Conservation (phyloP, 78 protist species). For the Isochrysis galbana region DNA sequence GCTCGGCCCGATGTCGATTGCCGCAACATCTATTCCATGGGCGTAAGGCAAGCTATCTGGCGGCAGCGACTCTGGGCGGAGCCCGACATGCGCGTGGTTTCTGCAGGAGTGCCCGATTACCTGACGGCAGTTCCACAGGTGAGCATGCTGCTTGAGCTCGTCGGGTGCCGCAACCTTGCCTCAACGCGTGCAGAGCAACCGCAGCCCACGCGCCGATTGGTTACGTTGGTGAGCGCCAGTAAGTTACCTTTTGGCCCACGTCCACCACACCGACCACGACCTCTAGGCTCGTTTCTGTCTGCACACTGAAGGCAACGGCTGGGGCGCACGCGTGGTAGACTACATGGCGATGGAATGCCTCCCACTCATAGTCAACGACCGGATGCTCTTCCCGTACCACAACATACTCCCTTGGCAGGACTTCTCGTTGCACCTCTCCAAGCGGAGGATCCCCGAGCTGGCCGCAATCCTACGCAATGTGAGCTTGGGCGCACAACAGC, state of each 20-base stretch:
- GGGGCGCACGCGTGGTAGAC: conserved; percentile 12
- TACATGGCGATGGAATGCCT: conserved; percentile 30
- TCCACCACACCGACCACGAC: not conserved
- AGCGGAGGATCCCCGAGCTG: not conserved
- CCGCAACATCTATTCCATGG: conserved; percentile 19
- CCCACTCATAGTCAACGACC: not conserved
- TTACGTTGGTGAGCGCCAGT: too few relatives aligned
- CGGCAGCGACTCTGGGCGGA: not conserved
- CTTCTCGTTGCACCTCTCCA: not conserved
- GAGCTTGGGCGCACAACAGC: not conserved
- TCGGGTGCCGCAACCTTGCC: too few relatives aligned
- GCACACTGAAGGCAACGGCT: conserved; percentile 23
- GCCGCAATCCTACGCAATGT: not conserved
- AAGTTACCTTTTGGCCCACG: not conserved
- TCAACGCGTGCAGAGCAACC: too few relatives aligned
- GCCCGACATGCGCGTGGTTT: conserved; percentile 20
- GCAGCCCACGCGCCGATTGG: too few relatives aligned
- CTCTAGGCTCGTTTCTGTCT: not conserved
- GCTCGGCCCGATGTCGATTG: not conserved
- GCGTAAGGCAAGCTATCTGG: not conserved
- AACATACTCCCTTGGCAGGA: not conserved
- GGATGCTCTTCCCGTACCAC: conserved; percentile 8
- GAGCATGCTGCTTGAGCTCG: not conserved
- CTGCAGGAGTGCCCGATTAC: conserved; percentile 14
- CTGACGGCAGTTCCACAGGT: not conserved